Evolutionary conservation across 2,329 filamentous ascomycete genomes (phyloP).

Genomic region (Capronia americana): DNA sequence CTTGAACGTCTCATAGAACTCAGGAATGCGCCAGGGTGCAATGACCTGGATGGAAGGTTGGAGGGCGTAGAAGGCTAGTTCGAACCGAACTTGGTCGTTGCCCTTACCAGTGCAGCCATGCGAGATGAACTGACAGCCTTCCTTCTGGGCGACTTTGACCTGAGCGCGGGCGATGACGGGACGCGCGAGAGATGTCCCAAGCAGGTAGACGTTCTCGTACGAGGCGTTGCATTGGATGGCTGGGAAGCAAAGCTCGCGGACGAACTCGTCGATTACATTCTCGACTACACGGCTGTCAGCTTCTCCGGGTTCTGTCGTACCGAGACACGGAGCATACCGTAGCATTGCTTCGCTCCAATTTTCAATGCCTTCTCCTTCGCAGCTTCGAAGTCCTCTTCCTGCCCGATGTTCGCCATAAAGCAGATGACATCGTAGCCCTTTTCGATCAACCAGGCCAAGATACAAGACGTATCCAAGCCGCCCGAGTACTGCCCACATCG

Average conservation of each 20-base stretch:
- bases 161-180: constrained; percentile 56
- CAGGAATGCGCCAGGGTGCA: constrained; percentile 57
- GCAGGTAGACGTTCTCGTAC: constrained; percentile 35
- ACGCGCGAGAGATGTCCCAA: constrained; percentile 47
- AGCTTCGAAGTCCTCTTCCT: constrained; percentile 73
- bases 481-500: constrained; percentile 41
- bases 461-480: constrained; percentile 66
- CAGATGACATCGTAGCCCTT: constrained; percentile 66
- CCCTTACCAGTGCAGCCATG: constrained; percentile 57
- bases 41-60: constrained; percentile 55
- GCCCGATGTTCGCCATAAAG: constrained; percentile 75
- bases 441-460: constrained; percentile 55
- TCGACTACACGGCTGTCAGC: constrained; percentile 51
- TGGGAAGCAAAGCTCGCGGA: constrained; percentile 80
- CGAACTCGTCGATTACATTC: constrained; percentile 75
- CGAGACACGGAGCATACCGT: constrained; percentile 21
- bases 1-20: constrained; percentile 57
- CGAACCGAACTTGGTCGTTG: constrained; percentile 57
- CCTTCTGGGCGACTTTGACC: constrained; percentile 49
- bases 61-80: constrained; percentile 58
- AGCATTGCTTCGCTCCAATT: constrained; percentile 70
- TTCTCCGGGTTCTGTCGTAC: neutral
- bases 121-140: constrained; percentile 49
- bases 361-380: constrained; percentile 71
- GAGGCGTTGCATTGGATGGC: constrained; percentile 71